phyloP scores from a whole-genome alignment of 345 rosid species.

The Hypericum perforatum region DNA sequence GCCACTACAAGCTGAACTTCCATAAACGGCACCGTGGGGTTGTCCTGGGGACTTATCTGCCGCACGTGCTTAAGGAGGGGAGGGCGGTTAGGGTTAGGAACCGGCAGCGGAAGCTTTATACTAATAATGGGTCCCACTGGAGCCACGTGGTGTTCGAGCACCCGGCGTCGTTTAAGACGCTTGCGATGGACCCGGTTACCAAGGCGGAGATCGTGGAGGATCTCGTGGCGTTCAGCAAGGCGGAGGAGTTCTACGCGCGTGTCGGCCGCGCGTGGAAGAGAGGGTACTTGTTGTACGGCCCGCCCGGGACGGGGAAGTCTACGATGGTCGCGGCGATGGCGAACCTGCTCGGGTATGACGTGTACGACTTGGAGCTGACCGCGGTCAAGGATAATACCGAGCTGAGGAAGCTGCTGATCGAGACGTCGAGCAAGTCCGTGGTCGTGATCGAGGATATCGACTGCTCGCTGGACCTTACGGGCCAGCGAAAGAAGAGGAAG shows the following conservation, averaged over 20 bases:
- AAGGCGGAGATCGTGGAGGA: neutral
- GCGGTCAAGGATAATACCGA: neutral
- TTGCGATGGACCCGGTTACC: neutral
- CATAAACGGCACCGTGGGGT: neutral
- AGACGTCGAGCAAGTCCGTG: neutral
- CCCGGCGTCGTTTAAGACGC: neutral
- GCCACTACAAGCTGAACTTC: neutral
- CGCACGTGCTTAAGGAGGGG: neutral
- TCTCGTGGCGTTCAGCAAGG: neutral
- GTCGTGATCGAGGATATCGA: conserved; percentile 2
- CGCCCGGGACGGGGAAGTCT: neutral
- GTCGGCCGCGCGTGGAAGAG: neutral
- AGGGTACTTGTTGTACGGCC: neutral
- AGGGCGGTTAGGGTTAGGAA: neutral
- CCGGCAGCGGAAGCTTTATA: neutral
- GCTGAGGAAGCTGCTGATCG: neutral
- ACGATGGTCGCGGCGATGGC: conserved; percentile 2
- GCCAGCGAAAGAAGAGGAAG: conserved; percentile 1
- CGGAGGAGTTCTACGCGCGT: neutral
- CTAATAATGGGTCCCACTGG: neutral
- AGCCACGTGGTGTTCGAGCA: neutral
- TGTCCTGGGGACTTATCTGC: neutral
- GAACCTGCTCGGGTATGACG: neutral
- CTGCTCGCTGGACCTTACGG: neutral
- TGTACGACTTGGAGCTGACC: neutral